phyloP scores from a whole-genome alignment of 345 rosid genomes.

The Citrus inodora region DNA sequence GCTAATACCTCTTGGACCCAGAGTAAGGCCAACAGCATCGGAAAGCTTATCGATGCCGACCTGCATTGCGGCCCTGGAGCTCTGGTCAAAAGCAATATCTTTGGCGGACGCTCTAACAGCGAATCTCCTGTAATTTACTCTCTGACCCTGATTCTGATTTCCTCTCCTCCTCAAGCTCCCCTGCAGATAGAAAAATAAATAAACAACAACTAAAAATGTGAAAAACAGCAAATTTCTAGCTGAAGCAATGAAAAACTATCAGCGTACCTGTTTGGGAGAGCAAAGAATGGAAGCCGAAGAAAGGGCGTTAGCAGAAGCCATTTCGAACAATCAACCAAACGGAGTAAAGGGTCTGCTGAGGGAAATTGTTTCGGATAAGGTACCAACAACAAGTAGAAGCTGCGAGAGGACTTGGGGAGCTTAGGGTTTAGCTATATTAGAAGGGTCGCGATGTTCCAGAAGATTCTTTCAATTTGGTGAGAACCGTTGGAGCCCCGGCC shows the following conservation, averaged over 20 bases:
- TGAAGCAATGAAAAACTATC: background rate
- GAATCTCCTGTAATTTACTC: slow-evolving; percentile 58
- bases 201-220: background rate
- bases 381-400: background rate
- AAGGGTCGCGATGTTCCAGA: slow-evolving; percentile 46
- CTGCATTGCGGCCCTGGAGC: slow-evolving; percentile 79
- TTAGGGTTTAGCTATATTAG: slow-evolving; percentile 53
- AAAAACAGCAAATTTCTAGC: background rate
- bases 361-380: slow-evolving; percentile 31
- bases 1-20: slow-evolving; percentile 91
- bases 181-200: slow-evolving; percentile 16
- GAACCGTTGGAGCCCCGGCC: slow-evolving; percentile 21
- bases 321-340: slow-evolving; percentile 1
- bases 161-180: slow-evolving; percentile 49
- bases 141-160: slow-evolving; percentile 40
- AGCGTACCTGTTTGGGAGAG: slow-evolving; percentile 63
- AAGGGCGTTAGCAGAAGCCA: slow-evolving; percentile 83
- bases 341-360: background rate
- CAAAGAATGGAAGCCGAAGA: slow-evolving; percentile 65
- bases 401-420: background rate
- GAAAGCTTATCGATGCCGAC: slow-evolving; percentile 93
- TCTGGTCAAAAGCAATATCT: slow-evolving; percentile 88
- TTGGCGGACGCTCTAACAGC: slow-evolving; percentile 74
- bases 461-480: slow-evolving; percentile 39
- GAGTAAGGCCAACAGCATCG: slow-evolving; percentile 89